phyloP scores from a whole-genome alignment of 148 eudicot species.

The Oxyria digyna region DNA sequence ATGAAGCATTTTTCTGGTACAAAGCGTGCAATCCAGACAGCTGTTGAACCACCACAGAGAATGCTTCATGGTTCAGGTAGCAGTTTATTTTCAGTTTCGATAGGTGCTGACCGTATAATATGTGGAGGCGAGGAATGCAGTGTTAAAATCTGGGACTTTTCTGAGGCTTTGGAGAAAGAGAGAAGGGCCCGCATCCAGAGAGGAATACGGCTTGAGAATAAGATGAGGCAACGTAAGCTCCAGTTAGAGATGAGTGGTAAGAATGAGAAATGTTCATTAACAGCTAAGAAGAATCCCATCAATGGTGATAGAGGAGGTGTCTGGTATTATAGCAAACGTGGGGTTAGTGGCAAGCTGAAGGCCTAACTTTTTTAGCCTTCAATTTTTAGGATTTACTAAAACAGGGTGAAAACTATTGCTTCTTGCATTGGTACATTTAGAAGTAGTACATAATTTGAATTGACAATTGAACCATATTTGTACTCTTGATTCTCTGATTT shows the following conservation, averaged over 20 bases:
- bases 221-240: conserved; percentile 79
- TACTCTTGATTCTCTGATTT: background rate
- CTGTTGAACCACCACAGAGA: conserved; percentile 81
- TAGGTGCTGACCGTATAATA: conserved; percentile 77
- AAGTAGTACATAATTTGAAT: conserved; percentile 2
- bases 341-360: conserved; percentile 64
- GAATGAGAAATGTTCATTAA: conserved; percentile 54
- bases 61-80: conserved; percentile 76
- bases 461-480: background rate
- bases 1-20: conserved; percentile 18
- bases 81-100: conserved; percentile 63
- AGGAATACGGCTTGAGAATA: conserved; percentile 61
- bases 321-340: conserved; percentile 66
- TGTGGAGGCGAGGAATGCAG: conserved; percentile 88
- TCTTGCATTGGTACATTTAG: conserved; percentile 1
- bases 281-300: conserved; percentile 62
- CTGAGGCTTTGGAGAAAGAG: conserved; percentile 73
- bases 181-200: conserved; percentile 42
- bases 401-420: background rate
- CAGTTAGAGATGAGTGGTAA: conserved; percentile 49
- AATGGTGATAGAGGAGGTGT: conserved; percentile 47
- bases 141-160: conserved; percentile 88
- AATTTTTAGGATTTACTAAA: background rate
- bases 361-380: conserved; percentile 18
- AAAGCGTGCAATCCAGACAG: conserved; percentile 8